Evolutionary conservation across 2,329 filamentous ascomycete genomes (phyloP).

Genomic region (Dactylellina sp.): DNA sequence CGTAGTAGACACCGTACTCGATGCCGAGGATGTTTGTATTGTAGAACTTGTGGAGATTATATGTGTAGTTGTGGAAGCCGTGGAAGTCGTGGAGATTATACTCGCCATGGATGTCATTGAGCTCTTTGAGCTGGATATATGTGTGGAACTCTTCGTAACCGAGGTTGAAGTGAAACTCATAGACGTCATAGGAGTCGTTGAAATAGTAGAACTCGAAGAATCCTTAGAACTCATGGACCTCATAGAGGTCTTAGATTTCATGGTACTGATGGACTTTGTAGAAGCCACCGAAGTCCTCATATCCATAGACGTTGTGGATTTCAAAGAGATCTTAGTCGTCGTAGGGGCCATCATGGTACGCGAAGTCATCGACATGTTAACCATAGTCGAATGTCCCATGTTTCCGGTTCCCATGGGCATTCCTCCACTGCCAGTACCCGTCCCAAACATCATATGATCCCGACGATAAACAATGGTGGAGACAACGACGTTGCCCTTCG

Average conservation of each 20-base stretch:
- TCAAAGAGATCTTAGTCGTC: not conserved
- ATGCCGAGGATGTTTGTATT: too few species aligned
- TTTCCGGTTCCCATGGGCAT: not conserved
- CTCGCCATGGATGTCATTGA: not conserved
- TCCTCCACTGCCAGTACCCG: slow-evolving; percentile 23
- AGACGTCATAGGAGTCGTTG: not conserved
- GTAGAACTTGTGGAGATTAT: too few species aligned
- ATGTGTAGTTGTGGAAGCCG: too few species aligned
- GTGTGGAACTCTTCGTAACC: not conserved
- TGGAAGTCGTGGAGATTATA: not conserved
- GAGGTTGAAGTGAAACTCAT: not conserved
- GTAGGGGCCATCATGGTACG: not conserved
- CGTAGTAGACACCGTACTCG: too few species aligned
- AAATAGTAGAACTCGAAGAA: not conserved
- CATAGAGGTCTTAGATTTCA: not conserved
- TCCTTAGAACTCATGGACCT: not conserved
- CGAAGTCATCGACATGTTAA: not conserved
- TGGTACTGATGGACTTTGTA: not conserved
- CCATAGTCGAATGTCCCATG: not conserved
- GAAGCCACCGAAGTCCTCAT: too few species aligned
- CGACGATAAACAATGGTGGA: slow-evolving; percentile 15
- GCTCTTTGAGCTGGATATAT: not conserved
- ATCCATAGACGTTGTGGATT: not conserved
- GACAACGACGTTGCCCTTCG: not conserved
- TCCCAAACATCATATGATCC: slow-evolving; percentile 18